Evolutionary conservation across 768 basidiomycete species (phyloP).

Genomic region (Lactifluus piperatus): DNA sequence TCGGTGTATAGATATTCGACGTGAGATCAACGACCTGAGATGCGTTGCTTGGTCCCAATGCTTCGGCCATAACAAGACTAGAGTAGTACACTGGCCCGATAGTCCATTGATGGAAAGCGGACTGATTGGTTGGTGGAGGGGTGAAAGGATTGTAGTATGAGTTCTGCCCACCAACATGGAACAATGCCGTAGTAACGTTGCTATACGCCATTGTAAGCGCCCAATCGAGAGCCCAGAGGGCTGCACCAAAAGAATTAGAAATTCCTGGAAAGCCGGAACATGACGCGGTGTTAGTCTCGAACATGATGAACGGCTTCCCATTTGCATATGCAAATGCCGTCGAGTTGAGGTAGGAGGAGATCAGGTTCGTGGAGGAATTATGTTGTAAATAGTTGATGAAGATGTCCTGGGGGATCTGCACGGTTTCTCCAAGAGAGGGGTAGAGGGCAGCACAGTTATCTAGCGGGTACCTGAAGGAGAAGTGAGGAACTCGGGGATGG

Average conservation of each 20-base stretch:
- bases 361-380: conserved; percentile 39
- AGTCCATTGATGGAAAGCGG: conserved; percentile 57
- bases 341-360: conserved; percentile 44
- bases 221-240: conserved; percentile 47
- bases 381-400: conserved; percentile 57
- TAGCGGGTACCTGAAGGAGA: conserved; percentile 39
- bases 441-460: conserved; percentile 54
- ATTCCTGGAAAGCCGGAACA: conserved; percentile 45
- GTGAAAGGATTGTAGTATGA: conserved; percentile 50
- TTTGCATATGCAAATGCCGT: conserved; percentile 31
- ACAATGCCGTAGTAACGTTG: conserved; percentile 36
- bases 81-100: conserved; percentile 70
- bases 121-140: conserved; percentile 46
- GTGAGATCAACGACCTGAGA: conserved; percentile 63
- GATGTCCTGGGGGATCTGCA: conserved; percentile 35
- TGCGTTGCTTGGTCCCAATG: conserved; percentile 50
- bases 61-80: conserved; percentile 59
- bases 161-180: conserved; percentile 55
- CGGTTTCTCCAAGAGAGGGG: conserved; percentile 29
- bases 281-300: conserved; percentile 49
- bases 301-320: conserved; percentile 42
- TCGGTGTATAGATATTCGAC: conserved; percentile 41
- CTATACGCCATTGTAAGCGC: conserved; percentile 42
- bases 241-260: conserved; percentile 49
- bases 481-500: neutral